Evolutionary conservation across 2,329 filamentous ascomycete species (phyloP).

Genomic region (Neonectria sp.): DNA sequence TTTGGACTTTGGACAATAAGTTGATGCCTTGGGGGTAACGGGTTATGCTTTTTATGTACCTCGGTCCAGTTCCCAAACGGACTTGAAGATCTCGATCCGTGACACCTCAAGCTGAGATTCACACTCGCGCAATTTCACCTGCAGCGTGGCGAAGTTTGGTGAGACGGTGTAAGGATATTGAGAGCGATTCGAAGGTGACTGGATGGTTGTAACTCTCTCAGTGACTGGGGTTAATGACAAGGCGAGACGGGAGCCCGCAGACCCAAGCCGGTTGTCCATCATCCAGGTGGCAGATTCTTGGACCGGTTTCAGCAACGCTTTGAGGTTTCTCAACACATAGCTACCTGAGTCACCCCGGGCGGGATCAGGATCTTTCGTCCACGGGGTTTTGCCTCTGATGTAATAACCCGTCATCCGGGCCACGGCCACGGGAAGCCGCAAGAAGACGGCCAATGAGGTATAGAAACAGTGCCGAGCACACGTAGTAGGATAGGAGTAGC

Average conservation of each 20-base stretch:
- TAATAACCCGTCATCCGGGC: conserved; percentile 11
- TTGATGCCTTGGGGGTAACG: too few relatives aligned
- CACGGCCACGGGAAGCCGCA: background rate
- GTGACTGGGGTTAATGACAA: background rate
- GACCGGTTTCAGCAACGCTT: background rate
- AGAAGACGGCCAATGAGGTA: conserved; percentile 14
- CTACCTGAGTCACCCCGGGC: background rate
- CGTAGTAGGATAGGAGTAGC: background rate
- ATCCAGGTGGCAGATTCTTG: conserved; percentile 2
- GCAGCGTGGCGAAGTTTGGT: background rate
- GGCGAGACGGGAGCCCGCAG: conserved; percentile 5
- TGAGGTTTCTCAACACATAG: background rate
- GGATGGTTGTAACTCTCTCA: background rate
- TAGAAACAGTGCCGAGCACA: background rate
- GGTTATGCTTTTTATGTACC: background rate
- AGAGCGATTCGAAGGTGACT: conserved; percentile 3
- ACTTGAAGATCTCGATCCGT: background rate
- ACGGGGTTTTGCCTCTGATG: background rate
- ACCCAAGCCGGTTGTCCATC: background rate
- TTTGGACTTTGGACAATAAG: background rate
- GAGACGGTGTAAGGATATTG: conserved; percentile 3
- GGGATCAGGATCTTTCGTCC: background rate
- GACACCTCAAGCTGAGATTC: background rate
- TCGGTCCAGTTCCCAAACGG: background rate
- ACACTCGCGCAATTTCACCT: background rate